These are phyloP conservation scores for Penicillium sp. DNA, from an alignment of 2,329 filamentous ascomycete genomes.

Conservation along the genomic window DNA sequence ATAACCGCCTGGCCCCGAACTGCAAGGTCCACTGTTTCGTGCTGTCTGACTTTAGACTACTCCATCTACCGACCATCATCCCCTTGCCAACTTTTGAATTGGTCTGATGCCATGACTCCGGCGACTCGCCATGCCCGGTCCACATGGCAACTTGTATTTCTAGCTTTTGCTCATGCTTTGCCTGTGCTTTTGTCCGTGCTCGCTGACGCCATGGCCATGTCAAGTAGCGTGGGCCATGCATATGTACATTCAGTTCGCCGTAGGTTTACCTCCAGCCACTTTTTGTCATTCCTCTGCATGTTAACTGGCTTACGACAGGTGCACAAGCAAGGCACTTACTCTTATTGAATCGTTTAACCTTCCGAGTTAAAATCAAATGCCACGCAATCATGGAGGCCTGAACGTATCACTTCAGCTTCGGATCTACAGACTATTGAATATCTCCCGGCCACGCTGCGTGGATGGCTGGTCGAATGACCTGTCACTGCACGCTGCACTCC, in stretches of 20 bases:
- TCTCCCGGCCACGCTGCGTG: constrained; percentile 14
- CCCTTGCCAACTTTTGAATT: neutral
- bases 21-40: neutral
- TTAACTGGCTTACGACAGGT: neutral
- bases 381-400: neutral
- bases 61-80: neutral
- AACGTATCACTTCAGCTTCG: neutral
- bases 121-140: neutral
- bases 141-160: neutral
- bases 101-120: neutral
- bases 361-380: neutral
- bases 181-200: too few relatives aligned
- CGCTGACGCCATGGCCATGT: neutral
- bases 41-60: neutral
- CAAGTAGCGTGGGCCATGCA: neutral
- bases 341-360: neutral
- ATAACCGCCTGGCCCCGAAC: neutral
- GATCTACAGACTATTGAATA: constrained; percentile 14
- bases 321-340: neutral
- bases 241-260: neutral
- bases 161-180: neutral
- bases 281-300: neutral
- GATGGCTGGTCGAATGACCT: constrained; percentile 4
- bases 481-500: constrained; percentile 4
- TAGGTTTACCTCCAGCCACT: neutral